phyloP scores from a whole-genome alignment of 2,329 filamentous ascomycete species.

The Pestalotiopsis sp. region DNA sequence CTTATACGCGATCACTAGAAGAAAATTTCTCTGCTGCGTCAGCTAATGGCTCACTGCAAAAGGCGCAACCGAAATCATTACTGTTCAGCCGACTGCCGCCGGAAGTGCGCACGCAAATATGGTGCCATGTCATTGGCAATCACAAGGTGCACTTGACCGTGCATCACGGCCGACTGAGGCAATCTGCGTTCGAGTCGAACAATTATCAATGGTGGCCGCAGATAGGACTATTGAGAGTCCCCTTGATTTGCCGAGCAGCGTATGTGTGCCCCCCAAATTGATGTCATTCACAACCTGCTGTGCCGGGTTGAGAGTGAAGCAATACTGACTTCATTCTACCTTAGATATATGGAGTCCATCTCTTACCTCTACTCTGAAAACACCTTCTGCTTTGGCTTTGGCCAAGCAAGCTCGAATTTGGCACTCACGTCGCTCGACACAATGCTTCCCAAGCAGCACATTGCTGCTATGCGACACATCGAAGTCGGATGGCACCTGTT shows the following conservation, averaged over 20 bases:
- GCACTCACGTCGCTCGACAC: neutral
- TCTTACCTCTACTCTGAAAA: neutral
- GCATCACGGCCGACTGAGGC: neutral
- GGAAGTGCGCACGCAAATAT: neutral
- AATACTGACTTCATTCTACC: neutral
- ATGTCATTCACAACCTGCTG: neutral
- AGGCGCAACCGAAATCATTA: neutral
- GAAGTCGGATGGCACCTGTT: neutral
- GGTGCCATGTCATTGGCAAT: neutral
- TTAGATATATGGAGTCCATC: neutral
- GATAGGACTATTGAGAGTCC: neutral
- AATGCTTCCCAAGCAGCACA: neutral
- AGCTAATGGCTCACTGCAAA: neutral
- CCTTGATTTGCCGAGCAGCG: neutral
- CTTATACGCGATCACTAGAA: neutral
- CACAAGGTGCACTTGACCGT: neutral
- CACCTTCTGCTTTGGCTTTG: neutral
- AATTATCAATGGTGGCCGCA: neutral
- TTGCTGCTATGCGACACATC: neutral
- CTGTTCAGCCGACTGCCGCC: neutral
- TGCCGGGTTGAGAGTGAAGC: neutral
- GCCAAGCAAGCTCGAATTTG: neutral
- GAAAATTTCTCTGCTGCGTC: neutral
- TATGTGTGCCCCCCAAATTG: neutral
- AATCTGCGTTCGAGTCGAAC: neutral